Evolutionary conservation across 441 rosid species (phyloP), one percentile per base, ranked within the genome.

Genomic region (Monsonia emarginata): DNA sequence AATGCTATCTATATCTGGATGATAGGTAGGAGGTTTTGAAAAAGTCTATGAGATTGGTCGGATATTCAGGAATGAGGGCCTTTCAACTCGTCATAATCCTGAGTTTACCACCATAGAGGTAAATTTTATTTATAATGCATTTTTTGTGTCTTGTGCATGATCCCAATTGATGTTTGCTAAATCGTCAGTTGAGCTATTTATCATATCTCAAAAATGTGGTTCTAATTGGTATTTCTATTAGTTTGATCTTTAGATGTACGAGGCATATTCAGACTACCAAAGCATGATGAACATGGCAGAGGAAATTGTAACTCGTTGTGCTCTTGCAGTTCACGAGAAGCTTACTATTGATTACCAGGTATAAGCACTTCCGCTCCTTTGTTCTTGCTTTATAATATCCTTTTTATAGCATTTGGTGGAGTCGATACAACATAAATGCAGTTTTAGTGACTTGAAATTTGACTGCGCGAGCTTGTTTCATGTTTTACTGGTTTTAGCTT

Each of bases 31-130:
- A 5, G 98, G 98, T 70, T 90, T 93, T 71, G 98, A 93, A 76
- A 90, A 84, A 82, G 96, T 93, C 52, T 93, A 93, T 69, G 97
- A 93, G 83, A 86, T 93, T 72, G 98, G 98, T 63, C 82, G 97
- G 58, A 90, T 93, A 74, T 93, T 93, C 80, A 80, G 98, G 82
- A 93, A 93, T 71, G 96, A 93, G 83, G 97, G 98, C 72, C 75
- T 90, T 78, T 93, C 97, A 66, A 80, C 98, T 38, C 96, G 98
- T 59, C 98, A 93, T 78, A 93, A 93, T 88, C 97, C 96, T 44
- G 98, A 90, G 74, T 90, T 93, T 80, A 93, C 98, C n/a, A 93
- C 98, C 24, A 90, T 93, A 31, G 98, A 93, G 97, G 97, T 90
- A 85, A 38, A 19, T 61, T 59, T 26, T 74, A 24, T 67, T 46